Conservation (phyloP, 2,329 filamentous ascomycete species). For the Diaporthe batatas region DNA sequence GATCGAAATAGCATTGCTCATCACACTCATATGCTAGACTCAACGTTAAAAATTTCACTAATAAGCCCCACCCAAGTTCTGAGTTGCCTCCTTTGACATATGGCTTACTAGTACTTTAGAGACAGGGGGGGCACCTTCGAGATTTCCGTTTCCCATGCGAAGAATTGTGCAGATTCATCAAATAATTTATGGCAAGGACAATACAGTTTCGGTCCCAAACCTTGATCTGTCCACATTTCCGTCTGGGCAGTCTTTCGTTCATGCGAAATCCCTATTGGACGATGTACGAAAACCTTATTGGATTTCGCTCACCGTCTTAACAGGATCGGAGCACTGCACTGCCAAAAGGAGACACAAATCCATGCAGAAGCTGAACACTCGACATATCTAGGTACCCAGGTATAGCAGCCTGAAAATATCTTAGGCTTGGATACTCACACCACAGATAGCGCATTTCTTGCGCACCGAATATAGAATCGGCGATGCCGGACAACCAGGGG, state of each 20-base stretch:
- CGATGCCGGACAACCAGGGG: too few relatives aligned
- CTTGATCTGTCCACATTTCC: neutral
- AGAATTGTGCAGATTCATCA: too few relatives aligned
- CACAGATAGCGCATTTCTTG: neutral
- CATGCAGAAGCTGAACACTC: neutral
- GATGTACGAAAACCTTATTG: neutral
- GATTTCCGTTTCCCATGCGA: too few relatives aligned
- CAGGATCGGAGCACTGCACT: neutral
- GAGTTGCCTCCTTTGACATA: too few relatives aligned
- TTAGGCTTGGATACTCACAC: neutral
- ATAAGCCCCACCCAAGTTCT: too few relatives aligned
- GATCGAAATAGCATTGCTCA: neutral
- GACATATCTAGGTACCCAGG: too few relatives aligned
- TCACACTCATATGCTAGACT: neutral
- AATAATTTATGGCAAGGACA: slow-evolving; percentile 14
- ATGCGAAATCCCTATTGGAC: accelerated
- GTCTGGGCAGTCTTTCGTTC: neutral
- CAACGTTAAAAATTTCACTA: too few relatives aligned
- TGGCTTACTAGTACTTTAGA: too few relatives aligned
- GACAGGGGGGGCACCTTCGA: too few relatives aligned
- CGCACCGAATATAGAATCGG: neutral
- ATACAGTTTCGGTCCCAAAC: neutral
- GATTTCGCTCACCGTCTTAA: accelerated
- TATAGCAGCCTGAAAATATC: neutral
- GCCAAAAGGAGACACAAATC: neutral